Conservation (phyloP, 1,284 basidiomycete genomes). For the Ustilago bromivora region DNA sequence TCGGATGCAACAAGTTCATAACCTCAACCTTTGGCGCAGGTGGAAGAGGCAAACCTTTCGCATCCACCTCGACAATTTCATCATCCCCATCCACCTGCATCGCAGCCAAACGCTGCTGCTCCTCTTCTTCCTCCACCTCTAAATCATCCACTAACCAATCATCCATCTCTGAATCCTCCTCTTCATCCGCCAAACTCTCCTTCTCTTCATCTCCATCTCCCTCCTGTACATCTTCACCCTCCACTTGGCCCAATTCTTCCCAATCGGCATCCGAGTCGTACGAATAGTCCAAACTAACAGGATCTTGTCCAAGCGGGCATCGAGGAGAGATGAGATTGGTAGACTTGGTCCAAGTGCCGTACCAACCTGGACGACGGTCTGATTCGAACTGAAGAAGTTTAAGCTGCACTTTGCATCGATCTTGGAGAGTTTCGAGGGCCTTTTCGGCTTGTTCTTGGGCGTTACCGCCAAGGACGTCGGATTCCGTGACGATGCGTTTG, state of each 20-base stretch:
- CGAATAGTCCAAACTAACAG: slow-evolving; percentile 65
- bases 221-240: slow-evolving; percentile 63
- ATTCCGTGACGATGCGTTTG: slow-evolving; percentile 65
- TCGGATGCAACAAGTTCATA: slow-evolving; percentile 44
- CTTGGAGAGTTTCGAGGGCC: slow-evolving; percentile 57
- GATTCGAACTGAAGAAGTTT: slow-evolving; percentile 66
- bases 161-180: slow-evolving; percentile 67
- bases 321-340: slow-evolving; percentile 63
- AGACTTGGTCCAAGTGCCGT: slow-evolving; percentile 65
- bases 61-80: slow-evolving; percentile 52
- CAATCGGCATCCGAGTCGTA: slow-evolving; percentile 69
- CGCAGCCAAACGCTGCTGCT: slow-evolving; percentile 20
- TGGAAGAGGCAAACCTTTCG: slow-evolving; percentile 34
- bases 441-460: slow-evolving; percentile 59
- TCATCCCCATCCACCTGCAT: slow-evolving; percentile 42
- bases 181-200: slow-evolving; percentile 47
- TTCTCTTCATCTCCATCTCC: slow-evolving; percentile 57
- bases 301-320: slow-evolving; percentile 64
- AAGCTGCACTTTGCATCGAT: slow-evolving; percentile 59
- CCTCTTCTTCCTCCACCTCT: slow-evolving; percentile 63
- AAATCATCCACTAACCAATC: slow-evolving; percentile 68
- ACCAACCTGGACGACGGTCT: slow-evolving; percentile 66
- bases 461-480: slow-evolving; percentile 64
- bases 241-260: slow-evolving; percentile 64
- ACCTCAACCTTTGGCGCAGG: slow-evolving; percentile 2